Evolutionary conservation across 2,329 filamentous ascomycete genomes (phyloP).

Genomic region (Pseudofabraea citricarpa): DNA sequence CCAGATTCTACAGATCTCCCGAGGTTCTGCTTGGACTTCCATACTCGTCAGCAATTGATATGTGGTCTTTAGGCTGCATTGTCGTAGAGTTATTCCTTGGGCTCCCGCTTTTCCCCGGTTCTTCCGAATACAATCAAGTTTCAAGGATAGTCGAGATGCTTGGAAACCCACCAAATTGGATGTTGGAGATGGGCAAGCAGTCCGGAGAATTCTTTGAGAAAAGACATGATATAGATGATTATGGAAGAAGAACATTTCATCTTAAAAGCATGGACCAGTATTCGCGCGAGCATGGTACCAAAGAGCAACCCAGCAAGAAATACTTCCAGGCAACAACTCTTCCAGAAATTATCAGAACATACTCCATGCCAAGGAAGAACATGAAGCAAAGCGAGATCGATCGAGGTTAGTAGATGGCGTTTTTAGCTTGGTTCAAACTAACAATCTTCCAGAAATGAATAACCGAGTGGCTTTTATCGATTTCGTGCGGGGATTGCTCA

Average conservation of each 20-base stretch:
- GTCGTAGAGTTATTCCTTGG: conserved; percentile 97
- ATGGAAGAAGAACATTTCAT: conserved; percentile 82
- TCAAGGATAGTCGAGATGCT: conserved; percentile 98
- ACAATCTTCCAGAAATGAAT: conserved; percentile 74
- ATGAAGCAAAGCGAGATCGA: conserved; percentile 98
- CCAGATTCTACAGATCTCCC: conserved; percentile 93
- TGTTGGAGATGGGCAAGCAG: conserved; percentile 98
- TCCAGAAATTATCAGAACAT: conserved; percentile 95
- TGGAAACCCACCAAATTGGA: conserved; percentile 93
- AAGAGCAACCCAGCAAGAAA: conserved; percentile 99
- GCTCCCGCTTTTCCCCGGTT: conserved; percentile 89
- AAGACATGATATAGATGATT: conserved; percentile 74
- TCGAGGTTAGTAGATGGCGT: conserved; percentile 60
- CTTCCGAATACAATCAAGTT: conserved; percentile 98
- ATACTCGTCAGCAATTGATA: conserved; percentile 97
- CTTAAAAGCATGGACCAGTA: conserved; percentile 98
- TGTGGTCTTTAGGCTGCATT: conserved; percentile 99
- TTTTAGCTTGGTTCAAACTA: conserved; percentile 5
- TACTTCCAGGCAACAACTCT: conserved; percentile 94
- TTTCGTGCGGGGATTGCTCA: conserved; percentile 88
- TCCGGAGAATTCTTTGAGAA: conserved; percentile 98
- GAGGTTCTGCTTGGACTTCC: conserved; percentile 93
- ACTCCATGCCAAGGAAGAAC: conserved; percentile 97
- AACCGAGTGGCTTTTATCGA: conserved; percentile 97
- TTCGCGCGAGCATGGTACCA: conserved; percentile 88